phyloP scores from a whole-genome alignment of 2,329 filamentous ascomycete genomes.

The Endoconidiophora polonica region DNA sequence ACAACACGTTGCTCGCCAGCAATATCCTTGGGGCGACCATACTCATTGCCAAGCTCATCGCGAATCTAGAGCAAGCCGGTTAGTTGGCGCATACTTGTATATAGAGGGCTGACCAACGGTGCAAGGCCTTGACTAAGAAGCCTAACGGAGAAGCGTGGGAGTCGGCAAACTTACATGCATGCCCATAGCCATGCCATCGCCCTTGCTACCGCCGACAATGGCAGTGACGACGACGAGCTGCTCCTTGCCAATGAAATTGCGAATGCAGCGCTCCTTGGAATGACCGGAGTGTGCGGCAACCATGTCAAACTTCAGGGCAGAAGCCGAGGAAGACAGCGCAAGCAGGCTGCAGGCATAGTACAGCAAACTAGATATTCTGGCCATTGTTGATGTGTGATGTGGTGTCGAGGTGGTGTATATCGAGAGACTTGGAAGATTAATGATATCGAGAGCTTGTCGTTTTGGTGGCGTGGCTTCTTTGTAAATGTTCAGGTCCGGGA shows the following conservation, averaged over 20 bases:
- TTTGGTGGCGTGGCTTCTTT: background rate
- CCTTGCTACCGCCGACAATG: slow-evolving; percentile 66
- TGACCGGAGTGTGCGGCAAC: slow-evolving; percentile 41
- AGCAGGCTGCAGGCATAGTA: slow-evolving; percentile 42
- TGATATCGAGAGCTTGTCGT: no score
- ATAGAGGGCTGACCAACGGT: background rate
- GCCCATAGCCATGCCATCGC: slow-evolving; percentile 84
- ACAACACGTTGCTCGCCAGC: slow-evolving; percentile 83
- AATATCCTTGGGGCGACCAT: slow-evolving; percentile 78
- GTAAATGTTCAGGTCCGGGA: background rate
- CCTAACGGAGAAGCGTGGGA: background rate
- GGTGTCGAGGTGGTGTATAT: background rate
- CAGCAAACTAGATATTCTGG: slow-evolving; percentile 24
- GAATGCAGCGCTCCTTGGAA: slow-evolving; percentile 74
- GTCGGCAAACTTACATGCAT: slow-evolving; percentile 54
- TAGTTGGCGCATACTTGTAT: slow-evolving; percentile 1
- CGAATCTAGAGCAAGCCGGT: slow-evolving; percentile 48
- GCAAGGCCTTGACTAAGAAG: background rate
- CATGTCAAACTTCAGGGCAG: slow-evolving; percentile 88
- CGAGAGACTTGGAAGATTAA: background rate
- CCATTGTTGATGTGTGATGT: slow-evolving; percentile 5
- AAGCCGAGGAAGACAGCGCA: slow-evolving; percentile 34
- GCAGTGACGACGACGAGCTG: slow-evolving; percentile 92
- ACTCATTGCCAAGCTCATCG: slow-evolving; percentile 91
- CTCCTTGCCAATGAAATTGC: slow-evolving; percentile 86